Evolutionary conservation across 495 filamentous ascomycete species (phyloP), one percentile per base, ranked within the genome.

Genomic region (Podospora anserina): DNA sequence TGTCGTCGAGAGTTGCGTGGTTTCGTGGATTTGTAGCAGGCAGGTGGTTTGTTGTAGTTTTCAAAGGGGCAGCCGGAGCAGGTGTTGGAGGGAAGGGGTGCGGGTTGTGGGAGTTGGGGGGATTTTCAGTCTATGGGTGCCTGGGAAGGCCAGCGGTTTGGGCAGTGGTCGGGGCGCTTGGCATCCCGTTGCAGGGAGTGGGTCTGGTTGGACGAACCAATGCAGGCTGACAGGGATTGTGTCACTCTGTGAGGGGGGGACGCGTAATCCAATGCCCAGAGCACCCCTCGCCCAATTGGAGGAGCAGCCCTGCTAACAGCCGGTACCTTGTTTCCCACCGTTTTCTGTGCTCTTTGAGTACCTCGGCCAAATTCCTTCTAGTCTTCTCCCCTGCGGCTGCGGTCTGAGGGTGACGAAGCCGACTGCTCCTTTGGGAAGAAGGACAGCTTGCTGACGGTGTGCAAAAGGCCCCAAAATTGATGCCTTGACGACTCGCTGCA

Each of bases 261-360:
- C 78, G 80, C 79, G 80, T 81, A 77, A 81, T 76, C 78, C 72
- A 75, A 74, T 71, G 70, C 70, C 64, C 68, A 68, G 69, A 70
- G 57, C 66, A 70, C 68, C 59, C 68, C 68, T 69, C 68, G 56
- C 63, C 66, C 61, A 70, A 68, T 67, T 67, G 63, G 69, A 68
- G 66, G 64, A 53, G 69, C 68, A 49, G 68, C 71, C 70, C 63
- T 65, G 5, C 32, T 49, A 70, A 70, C 60, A 66, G 63, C 23
- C 63, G 58, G 62, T 58, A 64, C 67, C 56, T 56, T 19, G 30
- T 32, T 5, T 28, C 65, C 57, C 66, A 34, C 68, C 55, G 62
- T 54, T 66, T 53, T 63, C 18, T 54, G 4, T 53, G 2, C 62
- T 49, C 39, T 61, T 2, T 4, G 13, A 27, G 64, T 66, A 66